Base-by-base conservation (phyloP, 768 basidiomycete species). In the Collybia sordida region DNA sequence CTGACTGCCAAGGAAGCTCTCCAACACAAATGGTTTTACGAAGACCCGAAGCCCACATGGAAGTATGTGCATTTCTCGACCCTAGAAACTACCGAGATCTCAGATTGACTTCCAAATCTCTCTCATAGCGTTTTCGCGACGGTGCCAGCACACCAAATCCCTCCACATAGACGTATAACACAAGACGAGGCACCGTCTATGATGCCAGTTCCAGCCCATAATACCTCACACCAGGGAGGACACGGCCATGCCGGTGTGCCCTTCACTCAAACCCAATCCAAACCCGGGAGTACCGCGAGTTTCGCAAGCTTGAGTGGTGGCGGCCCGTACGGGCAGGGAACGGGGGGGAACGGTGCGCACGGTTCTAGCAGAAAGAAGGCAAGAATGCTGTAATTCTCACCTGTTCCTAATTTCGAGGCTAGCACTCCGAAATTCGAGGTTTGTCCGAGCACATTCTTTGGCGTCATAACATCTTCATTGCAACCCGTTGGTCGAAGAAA, bases 161-260 rank as follows among this genome's bases (percentile, higher is more conserved):
- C 94, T 27, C 95, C 95, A 0, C 85, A 85, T 35, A 77, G 94
- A 24, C 82, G 93, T 36, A 95, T 98, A 45, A 90, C 93, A 1
- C 88, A 93, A 60, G 96, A 98, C 63, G 94, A 98, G 34, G 90
- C 88, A 5, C 88, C 90, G 0, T 89, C 87, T 0, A 90, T 91
- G 89, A 82, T 91, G 71, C 85, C 85, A 21, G 64, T 81, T 17
- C 80, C 82, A 17, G 67, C 77, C 6, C 72, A 70, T 48, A 72
- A 71, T 52, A 68, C 70, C 0, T 66, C 72, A 1, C 74, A 75
- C 34, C 77, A 74, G 44, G 77, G 76, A 15, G 63, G 58, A 14
- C 53, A 52, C n/a, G 57, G 50, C 24, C 53, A 55, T 39, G 56
- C 53, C 19, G 58, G 58, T n/a, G 46, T 52, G 22, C 66, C 75